Evolutionary conservation across 306 rosid species (phyloP).

Genomic region (Trifolium pratense): DNA sequence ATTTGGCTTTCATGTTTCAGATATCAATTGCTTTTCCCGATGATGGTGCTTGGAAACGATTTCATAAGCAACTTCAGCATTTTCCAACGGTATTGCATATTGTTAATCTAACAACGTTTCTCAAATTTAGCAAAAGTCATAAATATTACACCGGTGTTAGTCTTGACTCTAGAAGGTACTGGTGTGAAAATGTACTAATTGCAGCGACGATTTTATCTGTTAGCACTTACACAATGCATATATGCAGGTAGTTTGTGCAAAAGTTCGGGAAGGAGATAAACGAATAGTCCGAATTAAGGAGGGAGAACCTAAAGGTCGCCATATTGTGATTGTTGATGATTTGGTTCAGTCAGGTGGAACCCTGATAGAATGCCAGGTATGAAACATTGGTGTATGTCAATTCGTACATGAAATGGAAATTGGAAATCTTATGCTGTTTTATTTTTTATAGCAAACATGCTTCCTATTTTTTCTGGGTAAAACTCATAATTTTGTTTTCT

Average conservation of each 20-base stretch:
- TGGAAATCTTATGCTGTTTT: conserved; percentile 25
- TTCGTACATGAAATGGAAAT: conserved; percentile 12
- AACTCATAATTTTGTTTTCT: conserved; percentile 3
- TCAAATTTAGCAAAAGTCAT: conserved; percentile 32
- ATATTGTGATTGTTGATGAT: conserved; percentile 95
- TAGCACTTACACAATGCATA: conserved; percentile 34
- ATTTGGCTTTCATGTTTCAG: conserved; percentile 50
- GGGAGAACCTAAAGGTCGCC: conserved; percentile 88
- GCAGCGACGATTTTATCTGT: conserved; percentile 24
- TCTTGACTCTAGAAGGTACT: conserved; percentile 25
- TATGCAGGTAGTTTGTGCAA: conserved; percentile 89
- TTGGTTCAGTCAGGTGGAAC: conserved; percentile 99
- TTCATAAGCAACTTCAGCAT: conserved; percentile 91
- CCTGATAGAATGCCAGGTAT: conserved; percentile 95
- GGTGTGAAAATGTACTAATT: conserved; percentile 25
- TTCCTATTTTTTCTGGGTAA: conserved; percentile 18
- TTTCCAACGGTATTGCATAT: conserved; percentile 77
- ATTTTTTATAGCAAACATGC: conserved; percentile 12
- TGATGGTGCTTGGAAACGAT: conserved; percentile 99
- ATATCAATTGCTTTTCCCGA: conserved; percentile 94
- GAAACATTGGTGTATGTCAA: conserved; percentile 12
- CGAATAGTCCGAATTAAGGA: conserved; percentile 93
- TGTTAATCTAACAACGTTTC: conserved; percentile 20
- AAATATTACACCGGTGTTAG: not conserved
- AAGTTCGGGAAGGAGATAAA: conserved; percentile 96